A percentile compares a stretch with the other conserved stretches of the same genome.
phyloP scores from a whole-genome alignment of 768 basidiomycete species.

The Omphalotus guepiniiformis region DNA sequence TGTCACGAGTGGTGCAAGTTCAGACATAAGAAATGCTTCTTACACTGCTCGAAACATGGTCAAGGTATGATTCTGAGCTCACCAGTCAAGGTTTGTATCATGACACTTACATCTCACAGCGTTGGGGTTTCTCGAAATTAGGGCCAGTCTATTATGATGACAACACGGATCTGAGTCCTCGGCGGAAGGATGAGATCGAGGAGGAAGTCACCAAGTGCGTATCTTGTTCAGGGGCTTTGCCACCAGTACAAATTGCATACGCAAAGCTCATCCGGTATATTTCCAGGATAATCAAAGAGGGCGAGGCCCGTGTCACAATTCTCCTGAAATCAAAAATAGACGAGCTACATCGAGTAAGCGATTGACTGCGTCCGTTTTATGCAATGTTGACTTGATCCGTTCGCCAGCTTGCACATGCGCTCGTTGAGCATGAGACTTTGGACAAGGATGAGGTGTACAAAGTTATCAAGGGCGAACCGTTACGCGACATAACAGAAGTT shows the following conservation, averaged over 20 bases:
- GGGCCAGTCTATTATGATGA: constrained; percentile 83
- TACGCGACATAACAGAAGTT: constrained; percentile 65
- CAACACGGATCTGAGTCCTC: constrained; percentile 68
- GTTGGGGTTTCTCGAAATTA: constrained; percentile 79
- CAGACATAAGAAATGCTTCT: constrained; percentile 81
- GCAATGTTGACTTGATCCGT: constrained; percentile 5
- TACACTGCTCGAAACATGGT: constrained; percentile 83
- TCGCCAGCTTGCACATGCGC: constrained; percentile 81
- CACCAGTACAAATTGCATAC: constrained; percentile 11
- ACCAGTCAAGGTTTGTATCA: background rate
- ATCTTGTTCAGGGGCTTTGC: constrained; percentile 8
- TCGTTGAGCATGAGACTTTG: constrained; percentile 95
- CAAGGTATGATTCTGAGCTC: constrained; percentile 48
- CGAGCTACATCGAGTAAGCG: constrained; percentile 69
- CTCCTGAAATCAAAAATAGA: constrained; percentile 64
- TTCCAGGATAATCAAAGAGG: constrained; percentile 58
- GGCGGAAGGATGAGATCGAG: constrained; percentile 82
- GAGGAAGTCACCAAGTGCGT: constrained; percentile 78
- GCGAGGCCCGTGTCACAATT: constrained; percentile 60
- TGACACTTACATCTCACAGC: constrained; percentile 34
- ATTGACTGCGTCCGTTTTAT: background rate
- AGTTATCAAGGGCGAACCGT: constrained; percentile 80
- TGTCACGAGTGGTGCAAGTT: constrained; percentile 88
- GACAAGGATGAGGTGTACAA: constrained; percentile 80
- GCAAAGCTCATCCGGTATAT: constrained; percentile 1